phyloP scores from a whole-genome alignment of 1,284 basidiomycete genomes.

The Ceratobasidium sp. region DNA sequence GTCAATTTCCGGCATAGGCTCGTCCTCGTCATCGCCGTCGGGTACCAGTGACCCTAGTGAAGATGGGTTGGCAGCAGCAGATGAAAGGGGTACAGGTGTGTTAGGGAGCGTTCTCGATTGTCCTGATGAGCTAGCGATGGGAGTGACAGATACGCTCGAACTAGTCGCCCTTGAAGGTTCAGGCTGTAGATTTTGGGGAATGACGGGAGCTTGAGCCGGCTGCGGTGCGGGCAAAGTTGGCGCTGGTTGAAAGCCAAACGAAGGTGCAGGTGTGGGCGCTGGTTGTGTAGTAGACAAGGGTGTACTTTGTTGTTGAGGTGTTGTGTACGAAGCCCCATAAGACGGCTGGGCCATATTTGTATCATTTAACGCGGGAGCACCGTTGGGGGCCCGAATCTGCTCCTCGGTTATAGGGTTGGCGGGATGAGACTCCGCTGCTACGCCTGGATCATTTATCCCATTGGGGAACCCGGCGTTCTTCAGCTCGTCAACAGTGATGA shows the following conservation, averaged over 20 bases:
- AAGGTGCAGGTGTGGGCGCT: neutral
- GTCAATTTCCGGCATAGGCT: slow-evolving; percentile 64
- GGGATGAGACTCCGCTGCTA: too few species aligned
- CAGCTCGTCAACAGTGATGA: slow-evolving; percentile 47
- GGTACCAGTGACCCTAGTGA: slow-evolving; percentile 51
- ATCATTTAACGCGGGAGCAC: too few species aligned
- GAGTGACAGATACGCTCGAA: slow-evolving; percentile 31
- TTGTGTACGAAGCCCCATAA: too few species aligned
- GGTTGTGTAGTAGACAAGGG: neutral
- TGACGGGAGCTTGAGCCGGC: slow-evolving; percentile 4
- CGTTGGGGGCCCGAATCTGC: too few species aligned
- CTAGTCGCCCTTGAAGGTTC: slow-evolving; percentile 30
- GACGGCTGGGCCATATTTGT: too few species aligned
- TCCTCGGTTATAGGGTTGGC: too few species aligned
- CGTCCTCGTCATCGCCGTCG: slow-evolving; percentile 63
- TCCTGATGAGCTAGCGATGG: slow-evolving; percentile 1
- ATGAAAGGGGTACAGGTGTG: neutral
- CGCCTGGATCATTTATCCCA: too few species aligned
- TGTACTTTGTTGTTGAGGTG: neutral
- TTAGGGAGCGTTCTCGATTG: slow-evolving; percentile 17
- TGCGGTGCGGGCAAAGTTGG: neutral
- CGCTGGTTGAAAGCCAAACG: neutral
- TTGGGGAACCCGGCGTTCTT: neutral
- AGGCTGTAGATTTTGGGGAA: slow-evolving; percentile 7
- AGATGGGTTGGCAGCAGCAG: neutral